Base-by-base conservation (phyloP, 2,329 filamentous ascomycete species). In the Alternaria brassicicola region DNA sequence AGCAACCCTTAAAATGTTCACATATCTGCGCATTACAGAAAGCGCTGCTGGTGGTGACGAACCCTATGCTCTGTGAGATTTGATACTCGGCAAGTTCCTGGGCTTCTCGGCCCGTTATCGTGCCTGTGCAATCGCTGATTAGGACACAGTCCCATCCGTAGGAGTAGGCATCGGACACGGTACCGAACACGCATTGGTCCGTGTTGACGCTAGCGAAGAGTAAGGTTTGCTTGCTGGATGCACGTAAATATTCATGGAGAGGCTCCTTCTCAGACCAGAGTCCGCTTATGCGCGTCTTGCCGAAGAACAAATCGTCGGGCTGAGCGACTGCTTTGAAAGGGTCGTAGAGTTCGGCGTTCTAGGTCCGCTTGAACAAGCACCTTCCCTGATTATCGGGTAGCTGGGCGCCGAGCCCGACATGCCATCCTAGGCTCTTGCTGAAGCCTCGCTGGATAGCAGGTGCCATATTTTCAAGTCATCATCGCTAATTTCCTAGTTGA, bases 151-250 rank as follows among this genome's bases (percentile, higher is more conserved):
- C 78, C 75, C 76, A 80, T 23, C 62, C 78, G 59, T 72, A 80
- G 15, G 72, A 76, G 65, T 79, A 80, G 1, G 78, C 76, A 51
- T 79, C 78, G 13, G 76, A 77, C 21, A 79, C 65, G 1, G 78
- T 80, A 23, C 78, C 78, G 26, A 79, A 74, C 10, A 80, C 68
- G 48, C 78, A 80, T 64, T 79, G 78, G 61, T 80, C 78, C 9
- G 78, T 80, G 60, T 80, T 80, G 49, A 79, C 76, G 21, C 78
- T 77, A 17, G 78, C 74, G 55, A 80, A 80, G 5, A 80, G 62
- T 19, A 80, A 59, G 1, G 78, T 79, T 63, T 78, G 79, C 68
- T 79, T 79, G 36, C 72, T 70, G n/a, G 72, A 74, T 53, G 75
- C 70, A 12, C 74, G 66, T 6, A 80, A 66, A 59, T 78, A 80